Evolutionary conservation across 1,139 yeast species (phyloP), one percentile per base, ranked within the genome.

Genomic region (Pichia sp.): DNA sequence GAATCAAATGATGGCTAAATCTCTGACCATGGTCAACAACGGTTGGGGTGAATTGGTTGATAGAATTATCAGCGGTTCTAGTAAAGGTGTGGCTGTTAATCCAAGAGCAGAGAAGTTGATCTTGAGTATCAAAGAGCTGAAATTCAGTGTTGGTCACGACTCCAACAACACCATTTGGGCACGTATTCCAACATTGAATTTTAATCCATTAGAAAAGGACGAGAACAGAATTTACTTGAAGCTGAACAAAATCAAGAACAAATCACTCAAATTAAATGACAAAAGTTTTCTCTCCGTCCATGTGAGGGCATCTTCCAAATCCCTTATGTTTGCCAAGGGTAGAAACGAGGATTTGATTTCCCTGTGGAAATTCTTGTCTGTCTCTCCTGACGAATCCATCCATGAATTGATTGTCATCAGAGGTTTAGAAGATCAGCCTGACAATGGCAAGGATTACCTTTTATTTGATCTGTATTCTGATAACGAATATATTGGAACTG

Each of bases 21-120:
- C 62, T 2, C 36, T 58, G 44, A 48, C 58, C 9, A 56, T 58
- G 59, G 55, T 55, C 5, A 83, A 83, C 61, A 74, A 79, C 50
- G 96, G 96, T 43, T 87, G 96, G 96, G 96, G 96, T 64, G 94
- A 83, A 53, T 67, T 85, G 43, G 77, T 84, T 33, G 90, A 86
- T 56, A 71, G 95, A 58, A 83, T 87, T 52, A 81, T 87, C 52
- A 63, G 78, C 29, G 95, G 95, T 33, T 77, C 94, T 1, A 77
- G 75, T 49, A 77, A 75, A 47, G 95, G 95, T 54, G 80, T 87
- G 45, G 88, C 92, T 4, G 75, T 84, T 34, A 85, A 85, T 52
- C 92, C 94, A 33, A 73, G 94, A 61, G 92, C 95, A 7, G 88
- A 83, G 55, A 75, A 73, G 49, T 70, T 86, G 55, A 75, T 79